Base-by-base conservation (phyloP, 768 basidiomycete genomes). In the Leccinellum luteum region DNA sequence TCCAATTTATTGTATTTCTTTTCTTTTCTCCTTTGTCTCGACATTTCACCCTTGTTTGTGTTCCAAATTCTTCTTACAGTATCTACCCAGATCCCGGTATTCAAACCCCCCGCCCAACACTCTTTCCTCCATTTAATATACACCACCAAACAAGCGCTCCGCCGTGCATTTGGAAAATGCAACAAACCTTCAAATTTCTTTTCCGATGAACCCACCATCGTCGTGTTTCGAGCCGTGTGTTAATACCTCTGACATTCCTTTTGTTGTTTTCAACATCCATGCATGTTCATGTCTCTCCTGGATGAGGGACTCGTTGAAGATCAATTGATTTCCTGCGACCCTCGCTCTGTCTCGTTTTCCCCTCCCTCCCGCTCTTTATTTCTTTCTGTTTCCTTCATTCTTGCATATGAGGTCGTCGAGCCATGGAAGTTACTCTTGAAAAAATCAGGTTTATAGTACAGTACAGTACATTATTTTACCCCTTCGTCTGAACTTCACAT, bases 21-120 rank as follows among this genome's bases (percentile, higher is more conserved):
- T 23, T 44, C 12, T 10, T 17, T 27, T 21, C 17, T 17, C 32
- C 12, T 5, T 10, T 28, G 9, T n/a, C 38, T n/a, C n/a, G 5
- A 2, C 7, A 27, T 35, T 19, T 3, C 47, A 48, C 17, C 17
- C 12, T 50, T 62, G 55, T 44, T 38, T 63, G 51, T 52, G 17
- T 38, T 25, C n/a, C 48, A n/a, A 23, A 15, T 45, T n/a, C 38
- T 41, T 41, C 4, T 27, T 49, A 64, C 21, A 19, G n/a, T 63
- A 64, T 60, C 51, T 63, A 64, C 51, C 17, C 25, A 14, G 32
- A 41, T n/a, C n/a, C n/a, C n/a, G n/a, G n/a, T n/a, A n/a, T 51
- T 43, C 57, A 38, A 48, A 31, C 15, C 23, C 21, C 9, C 14
- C 21, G 21, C 25, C 43, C 43, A 12, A 6, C 21, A 13, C 12